Evolutionary conservation across 1,284 basidiomycete genomes (phyloP), one percentile per base, ranked within the genome.

Genomic region (Microbotryomycetes sp.): DNA sequence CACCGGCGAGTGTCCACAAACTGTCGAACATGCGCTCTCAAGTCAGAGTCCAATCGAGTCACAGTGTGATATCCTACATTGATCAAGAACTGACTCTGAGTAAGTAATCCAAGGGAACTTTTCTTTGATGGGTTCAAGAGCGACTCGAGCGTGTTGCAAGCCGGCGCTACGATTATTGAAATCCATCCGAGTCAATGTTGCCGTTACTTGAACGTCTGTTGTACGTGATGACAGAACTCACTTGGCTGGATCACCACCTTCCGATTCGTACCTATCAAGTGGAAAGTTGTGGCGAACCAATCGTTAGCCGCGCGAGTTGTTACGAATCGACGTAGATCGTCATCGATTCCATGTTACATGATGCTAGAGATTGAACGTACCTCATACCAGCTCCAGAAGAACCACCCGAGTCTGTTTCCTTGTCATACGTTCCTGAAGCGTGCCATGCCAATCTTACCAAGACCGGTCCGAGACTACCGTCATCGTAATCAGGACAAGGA

Each of bases 61-160:
- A n/a, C n/a, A n/a, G n/a, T n/a, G n/a, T n/a, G n/a, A n/a, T n/a
- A n/a, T n/a, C n/a, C n/a, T n/a, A 14, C 16, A 22, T 22, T 9
- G 19, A 4, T 12, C 23, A 28, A 12, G 12, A 4, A 57, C 65
- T 23, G 23, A 62, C 58, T 94, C 92, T 70, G 92, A 91, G 76
- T 94, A 96, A 61, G 84, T 87, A 73, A 96, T 93, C 91, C 91
- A 94, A 0, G 85, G 82, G 76, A 85, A 86, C 69, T 92, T 82
- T 64, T 85, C 75, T 80, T 98, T 93, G 76, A 97, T 78, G 64
- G 86, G 84, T 76, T 97, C 88, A 83, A 97, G 85, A 70, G 92
- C 79, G 15, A 79, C 81, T 60, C 94, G 88, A 23, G 92, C 93
- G 61, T 91, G 76, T 66, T 87, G 76, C 15, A 67, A 51, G 9